Base-by-base conservation (phyloP, 495 filamentous ascomycete genomes). In the Trypethelium eluteriae region DNA sequence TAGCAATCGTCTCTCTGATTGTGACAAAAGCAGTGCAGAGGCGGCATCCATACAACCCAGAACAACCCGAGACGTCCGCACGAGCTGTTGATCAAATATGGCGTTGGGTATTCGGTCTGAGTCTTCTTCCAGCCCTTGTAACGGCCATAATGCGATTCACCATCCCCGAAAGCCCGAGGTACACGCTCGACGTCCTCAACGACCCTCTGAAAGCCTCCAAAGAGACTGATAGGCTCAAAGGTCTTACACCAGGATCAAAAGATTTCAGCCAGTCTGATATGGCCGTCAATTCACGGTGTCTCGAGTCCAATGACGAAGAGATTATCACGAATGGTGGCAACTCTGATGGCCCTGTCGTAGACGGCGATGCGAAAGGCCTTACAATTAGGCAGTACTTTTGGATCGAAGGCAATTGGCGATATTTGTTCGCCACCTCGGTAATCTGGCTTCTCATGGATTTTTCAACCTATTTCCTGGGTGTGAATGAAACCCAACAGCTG, bases 111-210 rank as follows among this genome's bases (percentile, higher is more conserved):
- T 78, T 85, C 62, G 83, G 84, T 2, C 76, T 89, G 35, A 85
- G 85, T 12, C 84, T 82, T 6, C 67, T 89, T 7, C 87, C 87
- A 16, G 85, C 84, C 56, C 73, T 81, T 5, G 76, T 89, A 25
- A 83, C 87, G 4, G 81, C 86, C 16, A 62, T 82, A 5, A 81
- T 86, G 65, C 81, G 87, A 38, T 81, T 86, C 53, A 79, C 80
- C 18, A 86, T 89, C 67, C 85, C 86, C 3, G 87, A 89, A 66
- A 83, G 81, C 14, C 83, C 84, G 0, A 81, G 85, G 47, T 88
- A 82, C 63, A 75, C 80, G 3, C 76, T 83, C 5, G 83, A 84
- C 64, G 79, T 84, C 66, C 65, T 74, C 34, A 56, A 64, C 11
- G 59, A 70, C 39, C 56, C 46, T 53, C 25, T 44, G 2, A 56